Base-by-base conservation (phyloP, 2,329 filamentous ascomycete species). In the Thelonectria blattea region DNA sequence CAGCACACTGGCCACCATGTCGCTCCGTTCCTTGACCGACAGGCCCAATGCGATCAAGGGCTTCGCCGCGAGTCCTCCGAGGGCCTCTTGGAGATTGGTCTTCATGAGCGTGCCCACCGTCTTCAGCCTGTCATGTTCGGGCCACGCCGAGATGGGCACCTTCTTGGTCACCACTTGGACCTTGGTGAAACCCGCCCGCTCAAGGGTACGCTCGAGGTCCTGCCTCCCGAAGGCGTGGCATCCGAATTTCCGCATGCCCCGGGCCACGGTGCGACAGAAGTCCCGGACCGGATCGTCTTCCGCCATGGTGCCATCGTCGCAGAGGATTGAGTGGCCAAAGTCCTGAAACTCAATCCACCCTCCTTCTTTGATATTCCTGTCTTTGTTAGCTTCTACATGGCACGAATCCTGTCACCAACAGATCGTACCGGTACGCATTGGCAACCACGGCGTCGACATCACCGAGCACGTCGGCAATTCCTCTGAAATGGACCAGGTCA, bases 401-500 rank as follows among this genome's bases (percentile, higher is more conserved):
- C 30, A 39, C 3, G 15, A 12, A 51, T 42, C 53, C 34, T n/a
- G 1, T 43, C 12, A 17, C 8, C 17, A 9, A 8, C 17, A 6
- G 32, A 17, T 69, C 70, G 39, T 63, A 76, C 76, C 70, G 65
- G 61, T 75, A 78, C 14, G 74, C 71, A 49, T 75, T 74, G 22
- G 64, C 60, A 59, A 84, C 82, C 5, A 85, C 77, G 48, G 80
- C 77, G 18, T 76, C 71, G 18, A 85, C 68, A 65, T 88, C 78
- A n/a, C 78, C 74, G 42, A 90, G 78, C 30, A 81, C 78, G 24
- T 64, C 78, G 67, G 78, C 85, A 78, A 76, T 82, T 68, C 69
- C 81, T 67, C 74, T 79, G 67, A 80, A 83, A 78, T 80, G 80
- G 1, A 88, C 81, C 63, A 84, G 80, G 70, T 88, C 85, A 68